These are phyloP conservation scores for Cladosporium colombiae DNA, from an alignment of 2,329 filamentous ascomycete genomes.

Conservation along the genomic window DNA sequence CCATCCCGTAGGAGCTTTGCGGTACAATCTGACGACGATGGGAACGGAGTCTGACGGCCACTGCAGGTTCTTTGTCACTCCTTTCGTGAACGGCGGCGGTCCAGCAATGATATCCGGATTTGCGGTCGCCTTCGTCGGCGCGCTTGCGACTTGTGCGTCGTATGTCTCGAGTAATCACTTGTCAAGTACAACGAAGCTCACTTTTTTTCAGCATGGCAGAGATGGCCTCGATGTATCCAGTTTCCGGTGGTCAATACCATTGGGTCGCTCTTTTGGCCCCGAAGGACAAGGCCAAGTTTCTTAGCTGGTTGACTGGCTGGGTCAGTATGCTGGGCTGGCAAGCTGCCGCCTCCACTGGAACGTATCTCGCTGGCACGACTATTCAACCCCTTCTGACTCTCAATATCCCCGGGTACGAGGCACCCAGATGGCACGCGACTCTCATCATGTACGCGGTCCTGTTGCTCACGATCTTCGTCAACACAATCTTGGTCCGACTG, in stretches of 20 bases:
- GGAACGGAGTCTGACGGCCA: not conserved
- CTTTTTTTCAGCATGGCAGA: not conserved
- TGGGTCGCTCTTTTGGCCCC: constrained; percentile 49
- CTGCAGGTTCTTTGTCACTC: not conserved
- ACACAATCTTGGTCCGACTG: constrained; percentile 5
- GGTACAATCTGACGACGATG: not conserved
- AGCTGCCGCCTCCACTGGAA: constrained; percentile 1
- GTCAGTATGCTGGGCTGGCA: constrained; percentile 41
- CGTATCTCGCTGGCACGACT: constrained; percentile 21
- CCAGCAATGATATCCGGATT: not conserved
- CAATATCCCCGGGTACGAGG: constrained; percentile 31
- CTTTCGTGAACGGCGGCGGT: not conserved
- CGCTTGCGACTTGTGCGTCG: not conserved
- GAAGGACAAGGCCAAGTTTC: constrained; percentile 39
- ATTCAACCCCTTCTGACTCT: constrained; percentile 30
- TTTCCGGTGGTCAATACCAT: constrained; percentile 41
- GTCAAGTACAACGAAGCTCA: not conserved
- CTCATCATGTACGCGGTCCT: constrained; percentile 16
- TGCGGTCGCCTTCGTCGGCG: not conserved
- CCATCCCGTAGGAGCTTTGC: not conserved
- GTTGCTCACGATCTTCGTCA: constrained; percentile 14
- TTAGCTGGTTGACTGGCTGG: constrained; percentile 51
- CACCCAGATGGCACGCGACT: constrained; percentile 16
- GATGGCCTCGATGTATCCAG: constrained; percentile 45
- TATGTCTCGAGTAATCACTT: not conserved